A percentile compares a stretch with the other conserved stretches of the same genome.
Evolutionary conservation across 306 rosid species (phyloP).

Genomic region (Cicer judaicum): DNA sequence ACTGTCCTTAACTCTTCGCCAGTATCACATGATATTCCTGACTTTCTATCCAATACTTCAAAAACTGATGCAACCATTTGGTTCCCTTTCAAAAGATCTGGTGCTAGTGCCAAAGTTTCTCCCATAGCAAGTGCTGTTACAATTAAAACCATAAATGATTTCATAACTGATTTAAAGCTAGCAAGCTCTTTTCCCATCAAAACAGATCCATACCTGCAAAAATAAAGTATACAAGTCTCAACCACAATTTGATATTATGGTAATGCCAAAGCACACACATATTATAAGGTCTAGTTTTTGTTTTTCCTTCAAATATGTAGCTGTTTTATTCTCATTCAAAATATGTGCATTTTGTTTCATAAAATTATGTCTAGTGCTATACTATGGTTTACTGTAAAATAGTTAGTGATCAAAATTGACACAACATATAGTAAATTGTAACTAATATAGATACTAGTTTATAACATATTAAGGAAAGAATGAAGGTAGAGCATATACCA

Average conservation of each 20-base stretch:
- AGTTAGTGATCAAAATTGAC: too few relatives aligned
- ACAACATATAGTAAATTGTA: too few relatives aligned
- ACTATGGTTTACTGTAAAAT: too few relatives aligned
- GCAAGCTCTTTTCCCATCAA: conserved; percentile 89
- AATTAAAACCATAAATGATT: conserved; percentile 88
- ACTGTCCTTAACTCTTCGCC: conserved; percentile 78
- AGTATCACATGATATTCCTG: conserved; percentile 61
- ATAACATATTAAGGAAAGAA: conserved; percentile 3
- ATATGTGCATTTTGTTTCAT: too few relatives aligned
- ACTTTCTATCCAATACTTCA: conserved; percentile 74
- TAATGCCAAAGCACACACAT: too few relatives aligned
- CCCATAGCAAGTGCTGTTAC: conserved; percentile 96
- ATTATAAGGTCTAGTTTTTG: too few relatives aligned
- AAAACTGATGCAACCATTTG: conserved; percentile 96
- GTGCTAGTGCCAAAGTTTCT: conserved; percentile 86
- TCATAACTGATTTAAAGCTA: conserved; percentile 91
- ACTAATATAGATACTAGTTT: too few relatives aligned
- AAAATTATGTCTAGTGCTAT: too few relatives aligned
- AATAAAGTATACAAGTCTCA: conserved; percentile 19
- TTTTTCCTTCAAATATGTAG: too few relatives aligned
- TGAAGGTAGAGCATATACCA: conserved; percentile 61
- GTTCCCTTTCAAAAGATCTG: conserved; percentile 91
- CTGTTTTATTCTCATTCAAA: too few relatives aligned
- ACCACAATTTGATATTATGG: not conserved
- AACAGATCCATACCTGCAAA: conserved; percentile 90